A percentile compares a stretch with the other conserved stretches of the same genome.
Conservation (phyloP, 768 basidiomycete genomes). For the Daedalea quercina region DNA sequence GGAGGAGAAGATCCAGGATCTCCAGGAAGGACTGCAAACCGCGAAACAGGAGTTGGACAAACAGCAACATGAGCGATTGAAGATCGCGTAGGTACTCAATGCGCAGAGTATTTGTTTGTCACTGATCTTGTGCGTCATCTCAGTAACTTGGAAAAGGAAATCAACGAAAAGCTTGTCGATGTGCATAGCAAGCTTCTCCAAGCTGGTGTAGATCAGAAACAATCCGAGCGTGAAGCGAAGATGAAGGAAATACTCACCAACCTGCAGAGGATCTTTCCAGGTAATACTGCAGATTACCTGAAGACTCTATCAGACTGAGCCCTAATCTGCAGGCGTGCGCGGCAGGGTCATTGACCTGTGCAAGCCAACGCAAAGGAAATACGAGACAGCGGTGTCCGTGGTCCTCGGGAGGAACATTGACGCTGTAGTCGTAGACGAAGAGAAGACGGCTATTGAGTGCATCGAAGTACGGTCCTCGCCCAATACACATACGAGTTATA, state of each 20-base stretch:
- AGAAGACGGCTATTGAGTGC: constrained; percentile 95
- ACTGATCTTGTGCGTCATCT: not conserved
- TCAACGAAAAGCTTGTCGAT: constrained; percentile 84
- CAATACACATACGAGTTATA: not conserved
- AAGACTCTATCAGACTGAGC: no score
- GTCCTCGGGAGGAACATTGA: constrained; percentile 93
- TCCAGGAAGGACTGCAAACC: constrained; percentile 55
- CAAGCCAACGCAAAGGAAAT: constrained; percentile 89
- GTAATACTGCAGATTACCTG: constrained; percentile 29
- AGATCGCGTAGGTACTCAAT: constrained; percentile 54
- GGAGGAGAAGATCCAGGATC: constrained; percentile 48
- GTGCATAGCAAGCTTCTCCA: constrained; percentile 81
- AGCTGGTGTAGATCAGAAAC: constrained; percentile 83
- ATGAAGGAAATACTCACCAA: constrained; percentile 82
- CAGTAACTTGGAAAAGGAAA: constrained; percentile 86
- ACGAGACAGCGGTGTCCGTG: constrained; percentile 86
- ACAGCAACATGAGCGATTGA: constrained; percentile 74
- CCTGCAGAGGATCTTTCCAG: constrained; percentile 87
- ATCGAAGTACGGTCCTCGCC: constrained; percentile 61
- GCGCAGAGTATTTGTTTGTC: not conserved
- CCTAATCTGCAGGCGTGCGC: constrained; percentile 87
- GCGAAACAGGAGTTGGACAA: constrained; percentile 79
- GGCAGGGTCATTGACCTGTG: constrained; percentile 92
- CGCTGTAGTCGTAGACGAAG: constrained; percentile 92
- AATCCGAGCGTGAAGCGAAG: constrained; percentile 76